phyloP scores from a whole-genome alignment of 768 basidiomycete genomes.

The Pleurotus citrinopileatus region DNA sequence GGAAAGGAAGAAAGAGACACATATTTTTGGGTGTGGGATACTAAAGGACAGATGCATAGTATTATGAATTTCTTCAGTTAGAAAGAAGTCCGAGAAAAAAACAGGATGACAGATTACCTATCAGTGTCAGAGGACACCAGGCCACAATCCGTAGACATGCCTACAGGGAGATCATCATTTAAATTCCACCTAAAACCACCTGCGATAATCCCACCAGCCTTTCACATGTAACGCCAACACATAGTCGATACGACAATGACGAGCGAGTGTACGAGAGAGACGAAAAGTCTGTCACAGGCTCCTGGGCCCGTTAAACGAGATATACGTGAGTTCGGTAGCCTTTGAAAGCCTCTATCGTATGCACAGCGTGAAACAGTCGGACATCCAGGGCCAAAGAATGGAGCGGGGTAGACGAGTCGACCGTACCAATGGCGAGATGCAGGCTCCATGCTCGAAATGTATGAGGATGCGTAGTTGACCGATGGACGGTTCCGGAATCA shows the following conservation, averaged over 20 bases:
- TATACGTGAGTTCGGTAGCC: neutral
- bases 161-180: slow-evolving; percentile 3
- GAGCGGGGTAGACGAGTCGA: neutral
- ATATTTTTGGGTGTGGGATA: no score
- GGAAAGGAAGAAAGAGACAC: no score
- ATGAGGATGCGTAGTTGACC: neutral
- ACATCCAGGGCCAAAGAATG: neutral
- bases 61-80: no score
- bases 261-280: slow-evolving; percentile 1
- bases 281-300: neutral
- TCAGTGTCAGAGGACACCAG: neutral
- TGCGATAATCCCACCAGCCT: neutral
- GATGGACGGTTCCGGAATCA: slow-evolving; percentile 12
- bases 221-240: neutral
- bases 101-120: no score
- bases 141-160: neutral
- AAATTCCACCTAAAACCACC: slow-evolving; percentile 3
- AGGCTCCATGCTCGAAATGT: neutral
- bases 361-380: neutral
- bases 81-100: no score
- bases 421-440: neutral
- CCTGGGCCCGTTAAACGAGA: neutral
- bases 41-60: no score
- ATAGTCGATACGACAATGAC: neutral
- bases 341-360: neutral